Base-by-base conservation (phyloP, 345 rosid species). In the Eucalyptus brandiana region DNA sequence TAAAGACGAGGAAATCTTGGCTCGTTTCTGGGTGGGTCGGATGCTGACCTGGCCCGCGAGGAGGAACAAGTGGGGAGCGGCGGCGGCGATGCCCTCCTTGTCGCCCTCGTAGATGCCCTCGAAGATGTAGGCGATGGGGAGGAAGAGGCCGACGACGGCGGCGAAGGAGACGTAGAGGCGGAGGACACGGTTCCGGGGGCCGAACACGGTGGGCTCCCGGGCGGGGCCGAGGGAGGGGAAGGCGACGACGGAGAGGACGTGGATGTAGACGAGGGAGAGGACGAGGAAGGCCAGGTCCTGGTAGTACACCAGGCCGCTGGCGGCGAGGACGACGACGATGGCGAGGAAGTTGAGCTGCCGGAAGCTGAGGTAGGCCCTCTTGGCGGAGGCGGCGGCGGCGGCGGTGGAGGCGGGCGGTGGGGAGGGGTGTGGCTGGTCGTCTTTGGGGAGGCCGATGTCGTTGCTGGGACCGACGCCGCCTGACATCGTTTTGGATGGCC, bases 51-150 rank as follows among this genome's bases (percentile, higher is more conserved):
- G 99, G 89, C 96, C 89, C 1, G 96, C 93, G 0, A 98, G 89
- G 30, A 98, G 96, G 83, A 98, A 98, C 65, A 97, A 92, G 89
- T 98, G 99, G 2, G 99, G 98, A 1, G 96, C 94, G 2, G 99
- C 97, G 9, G 98, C 96, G 60, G 91, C 91, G n/a, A 96, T 92
- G 9, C 97, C 98, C 32, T 90, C 93, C 91, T 92, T 93, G 87
- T 98, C 97, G 37, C 96, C 97, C 87, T 94, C 96, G 9, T 94
- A 53, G n/a, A 98, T 89, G 58, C 99, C 98, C 90, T 96, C 94
- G 30, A 94, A 91, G 88, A 98, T 95, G 91, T 97, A 96, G 6
- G 93, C 94, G 87, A 95, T 88, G 32, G 99, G 98, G 67, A 97
- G 93, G 44, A 91, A 86, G 12, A 96, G 94, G 3, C 99, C 99